Evolutionary conservation across 371 early-diverging fungal species (phyloP), one percentile per base, ranked within the genome.

Genomic region (Mucor sp.): DNA sequence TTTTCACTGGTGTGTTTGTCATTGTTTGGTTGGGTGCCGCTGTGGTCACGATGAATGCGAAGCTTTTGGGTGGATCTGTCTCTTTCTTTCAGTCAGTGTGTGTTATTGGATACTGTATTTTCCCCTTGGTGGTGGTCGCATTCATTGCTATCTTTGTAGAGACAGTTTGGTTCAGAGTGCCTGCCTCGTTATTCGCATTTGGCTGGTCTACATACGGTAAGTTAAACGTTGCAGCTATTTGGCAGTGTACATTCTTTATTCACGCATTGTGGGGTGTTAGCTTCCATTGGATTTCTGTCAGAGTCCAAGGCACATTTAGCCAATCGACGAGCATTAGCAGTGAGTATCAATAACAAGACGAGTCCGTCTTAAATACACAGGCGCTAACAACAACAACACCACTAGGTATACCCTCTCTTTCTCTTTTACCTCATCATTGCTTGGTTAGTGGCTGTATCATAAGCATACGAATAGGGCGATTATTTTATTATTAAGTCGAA

Each of bases 21-120:
- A 93, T 96, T 72, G 90, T 97, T 41, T 97, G 96, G 94, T 73
- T 86, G 62, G 98, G 98, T 11, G 89, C 96, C 12, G 92, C 90
- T 9, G 86, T 97, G 0, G 95, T 97, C 41, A 96, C 97, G 4
- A 75, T 96, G 55, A 97, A 97, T 79, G 91, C 96, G 48, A 93
- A 95, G 72, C 81, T 97, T 55, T 85, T 97, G 19, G 97, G 98
- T 33, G 97, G 96, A 15, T 84, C 88, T 72, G 94, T 93, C 2
- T 95, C 96, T 3, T 95, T 97, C 74, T 95, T 95, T 74, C 97
- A 97, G 74, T 91, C 90, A 66, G 94, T 97, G 6, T 97, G 97
- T 78, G 91, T 95, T 17, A 87, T 97, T 37, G 97, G 97, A 3
- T 97, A 97, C 79, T 97, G 97, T 79, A 75, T 96, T 58, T 97